Conservation (phyloP, 352 stramenopile genomes). For the Phytophthora ohioensis region DNA sequence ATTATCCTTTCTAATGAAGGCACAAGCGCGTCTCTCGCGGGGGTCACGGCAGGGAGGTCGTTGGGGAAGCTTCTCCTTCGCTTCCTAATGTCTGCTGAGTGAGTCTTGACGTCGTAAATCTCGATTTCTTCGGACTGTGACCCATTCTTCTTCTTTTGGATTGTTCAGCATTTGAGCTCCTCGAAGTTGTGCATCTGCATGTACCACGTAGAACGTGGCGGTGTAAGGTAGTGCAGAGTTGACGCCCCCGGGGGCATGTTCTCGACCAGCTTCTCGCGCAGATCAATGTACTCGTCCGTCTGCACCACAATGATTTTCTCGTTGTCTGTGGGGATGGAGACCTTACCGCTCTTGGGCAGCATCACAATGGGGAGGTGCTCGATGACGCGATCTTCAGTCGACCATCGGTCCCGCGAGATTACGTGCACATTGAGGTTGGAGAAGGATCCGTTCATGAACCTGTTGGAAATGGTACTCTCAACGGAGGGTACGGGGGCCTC, state of each 20-base stretch:
- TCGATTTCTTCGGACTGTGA: conserved; percentile 10
- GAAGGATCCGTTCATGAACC: conserved; percentile 86
- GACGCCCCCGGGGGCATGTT: conserved; percentile 42
- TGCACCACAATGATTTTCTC: conserved; percentile 77
- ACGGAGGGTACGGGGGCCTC: conserved; percentile 59
- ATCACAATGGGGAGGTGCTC: conserved; percentile 80
- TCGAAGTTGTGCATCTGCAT: conserved; percentile 88
- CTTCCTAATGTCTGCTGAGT: conserved; percentile 22
- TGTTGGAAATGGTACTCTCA: conserved; percentile 83
- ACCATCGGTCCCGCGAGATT: conserved; percentile 77
- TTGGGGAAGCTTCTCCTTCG: conserved; percentile 29
- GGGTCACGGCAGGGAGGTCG: background rate
- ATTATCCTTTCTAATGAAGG: conserved; percentile 42
- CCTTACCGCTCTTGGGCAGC: conserved; percentile 68
- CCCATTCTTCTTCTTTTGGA: conserved; percentile 15
- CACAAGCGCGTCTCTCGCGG: conserved; percentile 16
- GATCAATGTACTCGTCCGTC: conserved; percentile 70
- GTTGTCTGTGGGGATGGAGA: conserved; percentile 79
- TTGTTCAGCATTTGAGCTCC: conserved; percentile 55
- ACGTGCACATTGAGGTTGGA: conserved; percentile 78
- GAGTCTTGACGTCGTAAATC: conserved; percentile 8
- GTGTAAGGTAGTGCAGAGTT: conserved; percentile 64
- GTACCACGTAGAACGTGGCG: conserved; percentile 81
- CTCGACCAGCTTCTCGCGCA: conserved; percentile 69
- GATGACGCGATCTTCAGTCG: conserved; percentile 60